Evolutionary conservation across 2,329 filamentous ascomycete species (phyloP).

Genomic region (Colletotrichum ledebouriae): DNA sequence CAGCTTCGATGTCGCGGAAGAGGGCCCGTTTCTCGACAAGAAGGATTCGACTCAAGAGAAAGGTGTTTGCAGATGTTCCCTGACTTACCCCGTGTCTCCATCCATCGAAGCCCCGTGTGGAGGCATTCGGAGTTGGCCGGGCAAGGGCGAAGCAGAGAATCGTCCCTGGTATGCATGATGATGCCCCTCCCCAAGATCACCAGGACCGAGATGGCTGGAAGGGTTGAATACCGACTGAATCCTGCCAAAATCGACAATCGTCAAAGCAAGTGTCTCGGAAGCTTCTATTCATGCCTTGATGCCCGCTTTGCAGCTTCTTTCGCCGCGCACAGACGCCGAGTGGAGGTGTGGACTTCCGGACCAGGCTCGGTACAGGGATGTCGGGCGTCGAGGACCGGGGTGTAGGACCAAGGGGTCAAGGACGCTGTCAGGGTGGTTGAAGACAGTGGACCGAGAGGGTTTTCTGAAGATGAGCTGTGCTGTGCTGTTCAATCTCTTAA

Average conservation of each 20-base stretch:
- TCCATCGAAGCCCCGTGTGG: slow-evolving; percentile 14
- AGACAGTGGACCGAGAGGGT: too few species aligned
- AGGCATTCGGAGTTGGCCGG: slow-evolving; percentile 37
- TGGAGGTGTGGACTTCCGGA: slow-evolving; percentile 34
- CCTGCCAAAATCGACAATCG: slow-evolving; percentile 14
- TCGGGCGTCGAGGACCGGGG: slow-evolving; percentile 15
- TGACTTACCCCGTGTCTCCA: slow-evolving; percentile 22
- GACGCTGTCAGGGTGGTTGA: slow-evolving; percentile 1
- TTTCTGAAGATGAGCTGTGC: too few species aligned
- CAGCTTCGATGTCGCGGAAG: neutral
- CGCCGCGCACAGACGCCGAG: slow-evolving; percentile 36
- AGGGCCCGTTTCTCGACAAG: neutral
- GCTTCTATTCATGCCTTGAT: slow-evolving; percentile 39
- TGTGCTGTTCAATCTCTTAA: too few species aligned
- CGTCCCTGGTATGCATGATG: slow-evolving; percentile 8
- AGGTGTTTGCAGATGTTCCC: slow-evolving; percentile 14
- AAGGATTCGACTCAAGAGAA: slow-evolving; percentile 5
- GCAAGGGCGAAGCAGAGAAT: slow-evolving; percentile 21
- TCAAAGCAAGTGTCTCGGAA: slow-evolving; percentile 40
- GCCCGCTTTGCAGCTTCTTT: slow-evolving; percentile 31
- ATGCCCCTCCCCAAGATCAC: neutral
- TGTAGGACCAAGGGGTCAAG: neutral
- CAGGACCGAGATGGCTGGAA: neutral
- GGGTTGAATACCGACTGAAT: slow-evolving; percentile 1
- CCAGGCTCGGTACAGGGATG: slow-evolving; percentile 33